Conservation (phyloP, 768 basidiomycete genomes). For the Leucocoprinus leucothites region DNA sequence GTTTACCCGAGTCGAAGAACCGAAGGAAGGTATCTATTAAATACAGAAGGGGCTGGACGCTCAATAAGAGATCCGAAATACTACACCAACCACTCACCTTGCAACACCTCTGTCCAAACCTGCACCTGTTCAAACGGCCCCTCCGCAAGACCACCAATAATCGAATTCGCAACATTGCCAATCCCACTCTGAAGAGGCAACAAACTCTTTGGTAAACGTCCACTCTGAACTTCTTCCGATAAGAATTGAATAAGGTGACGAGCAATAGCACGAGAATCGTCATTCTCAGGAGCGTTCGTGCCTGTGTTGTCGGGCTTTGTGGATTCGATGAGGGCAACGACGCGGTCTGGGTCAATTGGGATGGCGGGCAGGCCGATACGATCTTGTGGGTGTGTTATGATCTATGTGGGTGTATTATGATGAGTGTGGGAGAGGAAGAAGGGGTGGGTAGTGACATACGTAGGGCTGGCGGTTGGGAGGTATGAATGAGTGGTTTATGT, state of each 20-base stretch:
- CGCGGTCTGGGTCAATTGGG: constrained; percentile 45
- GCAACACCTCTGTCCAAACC: constrained; percentile 49
- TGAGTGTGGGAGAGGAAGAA: neutral
- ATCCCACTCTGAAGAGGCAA: constrained; percentile 47
- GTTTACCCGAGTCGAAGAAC: constrained; percentile 46
- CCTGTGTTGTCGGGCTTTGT: constrained; percentile 43
- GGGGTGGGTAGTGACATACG: constrained; percentile 20
- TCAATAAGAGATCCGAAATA: too few species aligned
- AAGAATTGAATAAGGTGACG: constrained; percentile 43
- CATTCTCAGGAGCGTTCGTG: constrained; percentile 40
- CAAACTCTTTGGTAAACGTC: constrained; percentile 37
- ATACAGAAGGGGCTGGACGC: neutral
- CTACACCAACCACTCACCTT: constrained; percentile 21
- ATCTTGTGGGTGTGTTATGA: constrained; percentile 41
- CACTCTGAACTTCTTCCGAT: constrained; percentile 36
- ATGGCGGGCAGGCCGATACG: constrained; percentile 43
- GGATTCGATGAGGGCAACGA: constrained; percentile 42
- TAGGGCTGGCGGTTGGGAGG: constrained; percentile 44
- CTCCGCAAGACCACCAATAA: constrained; percentile 45
- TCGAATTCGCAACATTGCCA: constrained; percentile 47
- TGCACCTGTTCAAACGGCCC: constrained; percentile 47
- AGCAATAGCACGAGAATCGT: constrained; percentile 40
- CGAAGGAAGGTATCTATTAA: constrained; percentile 39
- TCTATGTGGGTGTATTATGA: constrained; percentile 24
- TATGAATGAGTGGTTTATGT: constrained; percentile 42